phyloP scores from a whole-genome alignment of 2,329 filamentous ascomycete species.

The Talaromyces rugulosus region DNA sequence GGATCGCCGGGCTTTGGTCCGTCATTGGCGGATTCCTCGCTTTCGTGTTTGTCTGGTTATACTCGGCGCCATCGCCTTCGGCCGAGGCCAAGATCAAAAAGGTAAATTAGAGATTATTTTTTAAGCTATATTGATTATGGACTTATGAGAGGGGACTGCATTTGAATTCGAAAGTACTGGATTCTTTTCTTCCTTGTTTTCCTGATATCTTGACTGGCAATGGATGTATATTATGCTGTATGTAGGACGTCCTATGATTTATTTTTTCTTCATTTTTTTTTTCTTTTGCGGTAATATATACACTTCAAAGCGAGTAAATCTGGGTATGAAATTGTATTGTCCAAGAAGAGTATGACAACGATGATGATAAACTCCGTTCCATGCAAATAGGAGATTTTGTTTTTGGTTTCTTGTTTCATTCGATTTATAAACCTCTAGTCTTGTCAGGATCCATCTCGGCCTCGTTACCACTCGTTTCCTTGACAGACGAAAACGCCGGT shows the following conservation, averaged over 20 bases:
- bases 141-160: constrained; percentile 9
- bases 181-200: neutral
- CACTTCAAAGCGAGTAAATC: neutral
- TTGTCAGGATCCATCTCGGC: constrained; percentile 46
- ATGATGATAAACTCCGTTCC: constrained; percentile 10
- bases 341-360: neutral
- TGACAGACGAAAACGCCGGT: constrained; percentile 64
- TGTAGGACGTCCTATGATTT: neutral
- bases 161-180: neutral
- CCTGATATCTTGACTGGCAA: constrained; percentile 1
- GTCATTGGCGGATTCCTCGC: constrained; percentile 79
- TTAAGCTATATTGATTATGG: constrained; percentile 2
- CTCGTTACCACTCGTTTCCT: constrained; percentile 65
- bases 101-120: constrained; percentile 9
- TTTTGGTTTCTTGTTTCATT: too few species aligned
- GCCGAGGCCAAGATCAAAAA: constrained; percentile 42
- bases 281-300: neutral
- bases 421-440: constrained; percentile 33
- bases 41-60: constrained; percentile 88
- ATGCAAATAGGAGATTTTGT: constrained; percentile 6
- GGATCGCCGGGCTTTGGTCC: constrained; percentile 81
- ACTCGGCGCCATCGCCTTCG: constrained; percentile 52
- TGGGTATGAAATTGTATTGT: neutral
- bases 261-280: neutral
- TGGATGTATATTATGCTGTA: constrained; percentile 7